Evolutionary conservation across 202 grass and related monocot species (phyloP).

Genomic region (Schoenoplectus triqueter): DNA sequence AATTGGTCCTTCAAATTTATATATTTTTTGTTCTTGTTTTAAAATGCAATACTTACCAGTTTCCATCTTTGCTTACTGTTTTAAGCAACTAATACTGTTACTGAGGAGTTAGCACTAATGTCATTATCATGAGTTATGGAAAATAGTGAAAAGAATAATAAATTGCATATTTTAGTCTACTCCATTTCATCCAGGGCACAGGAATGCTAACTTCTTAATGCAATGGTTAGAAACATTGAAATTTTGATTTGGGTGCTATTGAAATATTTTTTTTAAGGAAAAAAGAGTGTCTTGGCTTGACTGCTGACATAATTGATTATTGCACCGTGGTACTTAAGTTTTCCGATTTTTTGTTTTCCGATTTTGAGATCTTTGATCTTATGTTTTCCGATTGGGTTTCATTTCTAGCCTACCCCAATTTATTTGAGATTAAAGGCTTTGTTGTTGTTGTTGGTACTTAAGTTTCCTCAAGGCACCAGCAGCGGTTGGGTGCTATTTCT

Average conservation of each 20-base stretch:
- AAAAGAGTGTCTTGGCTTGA: constrained; percentile 83
- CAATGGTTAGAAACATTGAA: constrained; percentile 34
- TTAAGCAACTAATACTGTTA: background rate
- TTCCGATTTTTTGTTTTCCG: no score
- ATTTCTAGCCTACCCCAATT: no score
- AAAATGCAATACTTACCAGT: background rate
- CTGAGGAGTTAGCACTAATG: background rate
- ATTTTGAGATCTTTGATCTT: no score
- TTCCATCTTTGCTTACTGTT: background rate
- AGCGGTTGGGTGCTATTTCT: constrained; percentile 74
- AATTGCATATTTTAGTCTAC: background rate
- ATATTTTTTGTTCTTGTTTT: background rate
- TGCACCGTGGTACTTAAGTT: constrained; percentile 87
- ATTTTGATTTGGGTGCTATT: background rate
- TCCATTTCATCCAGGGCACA: background rate
- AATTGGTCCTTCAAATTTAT: background rate
- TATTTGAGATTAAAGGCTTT: no score
- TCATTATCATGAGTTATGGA: background rate
- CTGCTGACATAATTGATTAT: constrained; percentile 71
- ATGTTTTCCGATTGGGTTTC: no score
- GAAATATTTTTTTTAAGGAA: constrained; percentile 54
- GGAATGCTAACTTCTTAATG: constrained; percentile 3
- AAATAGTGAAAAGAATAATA: background rate
- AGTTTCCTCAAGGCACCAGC: constrained; percentile 88
- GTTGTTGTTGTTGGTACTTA: no score